Evolutionary conservation across 305 asterid genomes (phyloP), one percentile per base, ranked within the genome.

Genomic region (Plantago coronopus): DNA sequence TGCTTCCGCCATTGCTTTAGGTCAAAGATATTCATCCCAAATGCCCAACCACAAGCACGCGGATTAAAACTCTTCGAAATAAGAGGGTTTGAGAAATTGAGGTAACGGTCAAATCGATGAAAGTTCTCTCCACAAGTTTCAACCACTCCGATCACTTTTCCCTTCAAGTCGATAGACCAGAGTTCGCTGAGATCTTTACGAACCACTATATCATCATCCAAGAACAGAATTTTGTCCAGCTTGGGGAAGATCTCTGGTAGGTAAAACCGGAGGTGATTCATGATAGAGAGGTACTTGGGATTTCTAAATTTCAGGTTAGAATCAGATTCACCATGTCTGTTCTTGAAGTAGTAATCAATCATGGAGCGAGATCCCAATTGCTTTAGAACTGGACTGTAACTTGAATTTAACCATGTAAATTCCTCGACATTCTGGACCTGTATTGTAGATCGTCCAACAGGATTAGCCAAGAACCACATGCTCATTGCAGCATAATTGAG

Each of bases 181-280:
- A 89, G 89, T 59, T 71, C 74, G 5, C 78, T 76, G 29, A 89
- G 86, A 71, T 87, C 95, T 74, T 69, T 87, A 65, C 76, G 85
- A 64, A 81, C 87, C 48, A 84, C 94, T 56, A 87, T 63, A 72
- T 89, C 97, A 66, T 89, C 97, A 63, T 89, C 97, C 72, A 89
- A 80, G 83, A 89, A 89, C 43, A 89, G 76, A 73, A 89, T 83
- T 71, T 87, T 89, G 54, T 77, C 69, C 65, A 90, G 94, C 73
- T 81, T 81, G 0, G 96, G 97, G 70, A 85, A 90, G 54, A 90
- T 87, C 70, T 87, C 91, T 0, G 95, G 94, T 46, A 90, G 83
- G 79, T 90, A 90, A 76, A 90, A 90, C 5, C 97, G 93, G 19
- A 90, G 89, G 69, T 90, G 97, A 62, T 90, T 90, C 97, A 87